phyloP scores from a whole-genome alignment of 2,329 filamentous ascomycete genomes.

The Pseudocercospora cruenta region DNA sequence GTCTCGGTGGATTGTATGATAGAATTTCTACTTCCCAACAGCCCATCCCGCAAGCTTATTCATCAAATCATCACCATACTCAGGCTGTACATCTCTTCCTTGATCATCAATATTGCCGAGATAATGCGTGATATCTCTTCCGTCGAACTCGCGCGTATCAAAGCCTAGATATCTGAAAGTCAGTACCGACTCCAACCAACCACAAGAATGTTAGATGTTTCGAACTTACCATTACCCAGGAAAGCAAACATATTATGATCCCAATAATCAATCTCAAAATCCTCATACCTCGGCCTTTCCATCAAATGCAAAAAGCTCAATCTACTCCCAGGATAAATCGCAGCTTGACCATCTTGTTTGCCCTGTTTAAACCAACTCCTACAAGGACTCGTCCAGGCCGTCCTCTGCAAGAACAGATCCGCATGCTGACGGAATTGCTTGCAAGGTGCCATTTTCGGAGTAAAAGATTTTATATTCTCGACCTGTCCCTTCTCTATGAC shows the following conservation, averaged over 20 bases:
- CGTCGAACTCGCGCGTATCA: slow-evolving; percentile 50
- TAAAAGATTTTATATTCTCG: slow-evolving; percentile 48
- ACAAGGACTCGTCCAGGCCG: slow-evolving; percentile 43
- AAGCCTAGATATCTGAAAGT: slow-evolving; percentile 39
- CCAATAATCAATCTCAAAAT: slow-evolving; percentile 48
- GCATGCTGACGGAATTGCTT: slow-evolving; percentile 44
- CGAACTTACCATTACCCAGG: slow-evolving; percentile 41
- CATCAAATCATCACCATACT: slow-evolving; percentile 45
- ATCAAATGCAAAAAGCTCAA: slow-evolving; percentile 46
- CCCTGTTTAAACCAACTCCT: slow-evolving; percentile 44
- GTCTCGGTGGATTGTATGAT: no score
- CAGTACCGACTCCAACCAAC: slow-evolving; percentile 1
- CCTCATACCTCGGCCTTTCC: slow-evolving; percentile 44
- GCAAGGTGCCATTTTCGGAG: slow-evolving; percentile 39
- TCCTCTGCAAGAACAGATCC: slow-evolving; percentile 46
- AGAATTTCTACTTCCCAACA: slow-evolving; percentile 28
- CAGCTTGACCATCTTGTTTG: slow-evolving; percentile 42
- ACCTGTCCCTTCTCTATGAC: slow-evolving; percentile 46
- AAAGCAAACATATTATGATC: slow-evolving; percentile 47
- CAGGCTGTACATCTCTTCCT: slow-evolving; percentile 46
- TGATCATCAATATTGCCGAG: slow-evolving; percentile 44
- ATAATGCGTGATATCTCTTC: slow-evolving; percentile 53
- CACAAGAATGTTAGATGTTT: not conserved
- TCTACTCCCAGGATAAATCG: slow-evolving; percentile 45
- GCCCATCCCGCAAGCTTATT: slow-evolving; percentile 44